phyloP scores from a whole-genome alignment of 1,284 basidiomycete species.

The Inonotus obliquus region DNA sequence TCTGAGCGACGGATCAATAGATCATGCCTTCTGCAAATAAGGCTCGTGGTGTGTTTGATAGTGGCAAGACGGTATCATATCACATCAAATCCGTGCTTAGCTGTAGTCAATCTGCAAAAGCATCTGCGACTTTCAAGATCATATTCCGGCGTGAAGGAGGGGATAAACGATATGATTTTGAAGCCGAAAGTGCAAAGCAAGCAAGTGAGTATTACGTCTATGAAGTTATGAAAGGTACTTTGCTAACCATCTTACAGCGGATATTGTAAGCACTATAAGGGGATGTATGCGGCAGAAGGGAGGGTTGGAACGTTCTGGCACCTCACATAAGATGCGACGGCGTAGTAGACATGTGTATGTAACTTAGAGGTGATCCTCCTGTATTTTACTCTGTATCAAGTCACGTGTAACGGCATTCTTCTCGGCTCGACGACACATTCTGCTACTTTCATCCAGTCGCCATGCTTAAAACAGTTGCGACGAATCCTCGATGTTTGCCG shows the following conservation, averaged over 20 bases:
- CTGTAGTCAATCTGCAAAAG: slow-evolving; percentile 81
- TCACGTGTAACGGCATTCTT: not conserved
- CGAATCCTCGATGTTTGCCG: not conserved
- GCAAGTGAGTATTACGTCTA: slow-evolving; percentile 54
- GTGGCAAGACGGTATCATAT: slow-evolving; percentile 85
- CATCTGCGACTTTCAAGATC: slow-evolving; percentile 82
- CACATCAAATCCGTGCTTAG: slow-evolving; percentile 85
- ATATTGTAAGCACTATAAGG: slow-evolving; percentile 17
- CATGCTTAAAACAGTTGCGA: not conserved
- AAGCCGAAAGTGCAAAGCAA: slow-evolving; percentile 81
- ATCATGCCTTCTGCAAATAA: slow-evolving; percentile 86
- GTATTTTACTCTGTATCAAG: not conserved
- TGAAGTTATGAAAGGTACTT: not conserved
- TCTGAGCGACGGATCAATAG: slow-evolving; percentile 37
- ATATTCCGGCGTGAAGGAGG: slow-evolving; percentile 66
- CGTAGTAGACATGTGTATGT: slow-evolving; percentile 8
- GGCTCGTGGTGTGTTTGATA: slow-evolving; percentile 82
- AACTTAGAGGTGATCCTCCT: not conserved
- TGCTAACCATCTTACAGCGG: slow-evolving; percentile 1
- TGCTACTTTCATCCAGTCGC: not conserved
- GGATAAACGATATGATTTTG: slow-evolving; percentile 95
- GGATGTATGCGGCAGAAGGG: slow-evolving; percentile 13
- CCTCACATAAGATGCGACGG: slow-evolving; percentile 14
- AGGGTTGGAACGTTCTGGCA: slow-evolving; percentile 14
- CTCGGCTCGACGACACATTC: not conserved